Base-by-base conservation (phyloP, 2,329 filamentous ascomycete species). In the Venturia nashicola region DNA sequence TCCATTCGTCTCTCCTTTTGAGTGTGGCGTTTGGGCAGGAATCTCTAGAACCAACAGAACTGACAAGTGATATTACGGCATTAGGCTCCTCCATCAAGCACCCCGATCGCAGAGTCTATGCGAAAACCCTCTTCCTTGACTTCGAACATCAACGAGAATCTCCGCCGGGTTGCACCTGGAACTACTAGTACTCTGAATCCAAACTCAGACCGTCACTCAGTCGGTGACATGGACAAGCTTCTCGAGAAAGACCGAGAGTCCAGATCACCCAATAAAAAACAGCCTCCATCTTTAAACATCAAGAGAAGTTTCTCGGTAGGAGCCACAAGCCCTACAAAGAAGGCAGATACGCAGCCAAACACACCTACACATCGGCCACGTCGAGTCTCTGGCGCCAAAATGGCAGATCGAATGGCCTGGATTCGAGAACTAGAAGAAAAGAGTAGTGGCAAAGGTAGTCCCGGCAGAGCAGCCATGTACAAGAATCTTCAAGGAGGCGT, bases 401-500 rank as follows among this genome's bases (percentile, higher is more conserved):
- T 55, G 36, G 40, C 44, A 39, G 43, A 61, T 18, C 57, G 63
- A 23, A 32, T 65, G 42, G 62, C 63, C n/a, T 65, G 63, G 63
- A 40, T 65, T 16, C 42, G 39, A 12, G 59, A 62, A 9, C 43
- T 65, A 18, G 63, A 65, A 20, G 55, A 54, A 18, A 43, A 34
- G 14, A 36, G 14, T 7, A 65, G 39, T 43, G 36, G 39, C 18
- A 62, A 32, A 16, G 40, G 36, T 9, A 27, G 34, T 20, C 42
- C 27, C 7, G 59, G 43, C 5, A 42, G 42, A 34, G 63, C 64
- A 32, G 61, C 36, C 16, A 51, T 61, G 54, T 43, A 64, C 23
- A 54, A 61, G 16, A 65, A 65, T 18, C 44, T 65, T 6, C 42
- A 65, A 62, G 63, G 63, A 18, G 63, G 63, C n/a, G 63, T 65